Evolutionary conservation across 371 early-diverging fungal species (phyloP), one percentile per base, ranked within the genome.

Genomic region (Phascolomyces articulosus): DNA sequence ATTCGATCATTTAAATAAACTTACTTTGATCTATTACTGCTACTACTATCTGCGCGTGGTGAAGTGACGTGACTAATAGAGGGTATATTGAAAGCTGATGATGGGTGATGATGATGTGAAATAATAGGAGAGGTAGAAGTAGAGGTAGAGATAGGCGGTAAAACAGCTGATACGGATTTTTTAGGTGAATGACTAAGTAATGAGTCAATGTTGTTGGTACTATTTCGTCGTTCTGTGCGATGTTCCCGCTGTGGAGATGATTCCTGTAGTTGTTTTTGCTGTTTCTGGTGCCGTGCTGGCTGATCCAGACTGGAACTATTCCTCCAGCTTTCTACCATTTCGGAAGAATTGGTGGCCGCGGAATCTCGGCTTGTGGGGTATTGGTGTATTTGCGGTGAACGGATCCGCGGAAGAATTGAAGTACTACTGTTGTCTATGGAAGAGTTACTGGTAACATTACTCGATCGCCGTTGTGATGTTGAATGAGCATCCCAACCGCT

Each of bases 121-220:
- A 47, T 20, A 47, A 16, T 20, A 0, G 47, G 47, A 4, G n/a
- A n/a, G 47, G 59, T 10, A 18, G 29, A 24, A 2, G 65, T n/a
- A 2, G 65, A 16, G 53, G 28, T 27, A 18, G 65, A 65, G 3
- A 65, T 59, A 31, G 65, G 65, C 15, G 65, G 65, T 40, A 65
- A 54, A 9, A 40, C 31, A 15, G 58, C 27, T 21, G 49, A 53
- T 23, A 58, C 29, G 20, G 31, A 13, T 21, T 40, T 65, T 21
- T n/a, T n/a, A n/a, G 65, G 60, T 13, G 65, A 54, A 40, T 58
- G 55, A 20, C 59, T 65, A 8, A 65, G 65, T 59, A 65, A 54
- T 59, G 53, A 59, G 21, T 65, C 59, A 31, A 65, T 65, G 28
- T 49, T 59, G 27, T 54, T 58, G 41, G 21, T 59, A 24, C 65